Conservation (phyloP, 2,329 filamentous ascomycete species). For the Colletotrichum nymphaeae region DNA sequence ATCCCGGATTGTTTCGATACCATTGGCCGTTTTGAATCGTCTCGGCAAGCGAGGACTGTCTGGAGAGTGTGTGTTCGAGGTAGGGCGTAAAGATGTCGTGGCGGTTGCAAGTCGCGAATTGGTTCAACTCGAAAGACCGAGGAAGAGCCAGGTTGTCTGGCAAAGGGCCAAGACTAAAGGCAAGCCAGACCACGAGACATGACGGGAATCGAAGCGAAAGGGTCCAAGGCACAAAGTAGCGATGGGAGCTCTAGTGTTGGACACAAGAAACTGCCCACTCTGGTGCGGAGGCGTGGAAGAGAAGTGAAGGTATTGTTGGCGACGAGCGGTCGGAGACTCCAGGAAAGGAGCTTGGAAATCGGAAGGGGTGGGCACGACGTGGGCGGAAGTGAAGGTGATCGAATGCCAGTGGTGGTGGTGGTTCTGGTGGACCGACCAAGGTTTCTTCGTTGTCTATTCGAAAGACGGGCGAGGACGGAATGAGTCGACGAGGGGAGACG, state of each 20-base stretch:
- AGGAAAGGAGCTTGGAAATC: neutral
- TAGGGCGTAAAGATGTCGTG: neutral
- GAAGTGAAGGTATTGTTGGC: slow-evolving; percentile 8
- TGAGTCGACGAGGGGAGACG: slow-evolving; percentile 9
- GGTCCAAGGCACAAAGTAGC: slow-evolving; percentile 11
- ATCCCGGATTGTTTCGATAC: slow-evolving; percentile 44
- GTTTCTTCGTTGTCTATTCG: slow-evolving; percentile 4
- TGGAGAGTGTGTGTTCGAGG: slow-evolving; percentile 19
- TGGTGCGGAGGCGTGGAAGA: neutral
- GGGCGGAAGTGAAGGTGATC: neutral
- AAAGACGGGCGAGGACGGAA: slow-evolving; percentile 1
- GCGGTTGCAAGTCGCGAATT: slow-evolving; percentile 18
- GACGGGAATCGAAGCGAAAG: slow-evolving; percentile 42
- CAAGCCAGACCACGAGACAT: slow-evolving; percentile 57
- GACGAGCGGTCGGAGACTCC: neutral
- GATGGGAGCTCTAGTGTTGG: slow-evolving; percentile 12
- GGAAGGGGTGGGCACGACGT: neutral
- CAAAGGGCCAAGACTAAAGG: slow-evolving; percentile 61
- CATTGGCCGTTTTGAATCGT: slow-evolving; percentile 43
- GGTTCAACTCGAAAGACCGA: slow-evolving; percentile 21
- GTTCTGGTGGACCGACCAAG: neutral
- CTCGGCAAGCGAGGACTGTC: slow-evolving; percentile 30
- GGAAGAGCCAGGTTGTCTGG: slow-evolving; percentile 48
- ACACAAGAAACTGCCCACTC: slow-evolving; percentile 6
- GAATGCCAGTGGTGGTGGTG: neutral